Conservation (phyloP, 1,139 yeast genomes). For the Yamadazyma triangularis region DNA sequence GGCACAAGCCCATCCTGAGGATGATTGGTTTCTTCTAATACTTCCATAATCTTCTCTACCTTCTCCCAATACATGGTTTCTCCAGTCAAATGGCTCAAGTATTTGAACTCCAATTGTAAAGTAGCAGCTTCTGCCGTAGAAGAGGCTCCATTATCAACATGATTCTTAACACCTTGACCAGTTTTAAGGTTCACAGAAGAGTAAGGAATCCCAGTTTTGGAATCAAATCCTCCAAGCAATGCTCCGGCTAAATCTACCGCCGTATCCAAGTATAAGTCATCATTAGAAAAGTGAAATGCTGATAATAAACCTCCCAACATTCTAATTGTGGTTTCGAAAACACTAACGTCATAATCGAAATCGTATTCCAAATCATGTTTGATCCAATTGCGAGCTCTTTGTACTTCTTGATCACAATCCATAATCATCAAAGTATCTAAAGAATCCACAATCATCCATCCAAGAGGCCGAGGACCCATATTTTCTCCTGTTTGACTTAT, state of each 20-base stretch:
- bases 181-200: constrained; percentile 71
- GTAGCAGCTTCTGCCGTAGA: constrained; percentile 92
- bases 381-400: constrained; percentile 72
- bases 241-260: constrained; percentile 73
- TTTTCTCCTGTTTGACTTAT: constrained; percentile 58
- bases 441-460: constrained; percentile 93
- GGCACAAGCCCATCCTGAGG: constrained; percentile 82
- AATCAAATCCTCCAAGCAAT: constrained; percentile 61
- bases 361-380: constrained; percentile 42
- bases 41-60: constrained; percentile 68
- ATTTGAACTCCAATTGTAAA: constrained; percentile 83
- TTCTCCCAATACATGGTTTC: constrained; percentile 73
- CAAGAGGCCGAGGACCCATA: constrained; percentile 81
- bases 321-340: constrained; percentile 89
- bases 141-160: constrained; percentile 59
- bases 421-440: constrained; percentile 80
- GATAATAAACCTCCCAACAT: constrained; percentile 91
- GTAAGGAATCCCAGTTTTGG: constrained; percentile 67
- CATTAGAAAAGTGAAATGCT: constrained; percentile 69
- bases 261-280: constrained; percentile 67
- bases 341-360: constrained; percentile 72
- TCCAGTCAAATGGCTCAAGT: constrained; percentile 75
- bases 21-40: constrained; percentile 49
- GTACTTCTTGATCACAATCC: constrained; percentile 67
- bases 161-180: constrained; percentile 57